Conservation (phyloP, 2,329 filamentous ascomycete genomes). For the Ploettnerulaceae sp. region DNA sequence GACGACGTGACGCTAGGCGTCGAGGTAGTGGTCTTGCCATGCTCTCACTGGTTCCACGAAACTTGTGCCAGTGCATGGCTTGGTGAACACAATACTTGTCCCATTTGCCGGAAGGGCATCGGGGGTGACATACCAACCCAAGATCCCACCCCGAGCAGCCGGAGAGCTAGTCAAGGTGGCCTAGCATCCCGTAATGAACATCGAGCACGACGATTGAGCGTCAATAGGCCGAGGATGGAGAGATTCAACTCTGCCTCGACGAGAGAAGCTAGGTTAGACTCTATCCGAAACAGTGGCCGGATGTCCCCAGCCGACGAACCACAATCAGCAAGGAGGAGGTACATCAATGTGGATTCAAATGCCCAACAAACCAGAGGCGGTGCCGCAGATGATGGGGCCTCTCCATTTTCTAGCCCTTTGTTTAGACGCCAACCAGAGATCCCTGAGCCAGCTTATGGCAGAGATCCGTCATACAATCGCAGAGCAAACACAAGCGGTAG, state of each 20-base stretch:
- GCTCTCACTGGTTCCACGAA: slow-evolving; percentile 90
- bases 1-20: slow-evolving; percentile 71
- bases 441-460: slow-evolving; percentile 13
- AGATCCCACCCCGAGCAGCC: slow-evolving; percentile 8
- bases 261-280: slow-evolving; percentile 30
- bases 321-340: slow-evolving; percentile 10
- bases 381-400: slow-evolving; percentile 5
- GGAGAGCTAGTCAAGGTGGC: slow-evolving; percentile 17
- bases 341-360: slow-evolving; percentile 5
- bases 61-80: slow-evolving; percentile 80
- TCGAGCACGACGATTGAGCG: slow-evolving; percentile 19
- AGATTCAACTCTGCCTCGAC: not conserved
- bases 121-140: slow-evolving; percentile 20
- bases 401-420: too few relatives aligned
- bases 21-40: slow-evolving; percentile 74
- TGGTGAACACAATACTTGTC: slow-evolving; percentile 87
- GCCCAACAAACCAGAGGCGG: not conserved
- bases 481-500: slow-evolving; percentile 27
- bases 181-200: slow-evolving; percentile 16
- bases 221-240: slow-evolving; percentile 11
- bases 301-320: slow-evolving; percentile 20
- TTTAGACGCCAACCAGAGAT: slow-evolving; percentile 16
- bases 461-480: slow-evolving; percentile 12
- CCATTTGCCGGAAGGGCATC: slow-evolving; percentile 60
- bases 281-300: slow-evolving; percentile 24